Evolutionary conservation across 1,284 basidiomycete genomes (phyloP).

Genomic region (Pascua guehoae): DNA sequence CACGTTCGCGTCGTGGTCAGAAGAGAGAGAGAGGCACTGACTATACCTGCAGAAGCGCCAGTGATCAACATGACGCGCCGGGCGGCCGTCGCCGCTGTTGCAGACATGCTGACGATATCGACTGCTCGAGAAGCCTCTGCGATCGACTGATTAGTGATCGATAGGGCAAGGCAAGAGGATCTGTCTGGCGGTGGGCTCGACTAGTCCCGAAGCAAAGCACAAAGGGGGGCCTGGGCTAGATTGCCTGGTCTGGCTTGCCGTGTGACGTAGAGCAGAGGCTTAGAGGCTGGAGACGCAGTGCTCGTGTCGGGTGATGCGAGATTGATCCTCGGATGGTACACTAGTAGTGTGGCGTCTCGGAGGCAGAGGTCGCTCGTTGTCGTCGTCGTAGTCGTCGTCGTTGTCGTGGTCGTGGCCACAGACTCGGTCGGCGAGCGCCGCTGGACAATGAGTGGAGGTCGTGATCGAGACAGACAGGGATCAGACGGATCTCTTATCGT

Average conservation of each 20-base stretch:
- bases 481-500: neutral
- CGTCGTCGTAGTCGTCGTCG: neutral
- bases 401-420: neutral
- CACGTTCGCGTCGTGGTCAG: no score
- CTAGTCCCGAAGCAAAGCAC: no score
- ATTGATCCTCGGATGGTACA: neutral
- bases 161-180: no score
- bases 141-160: no score
- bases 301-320: neutral
- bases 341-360: neutral
- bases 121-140: no score
- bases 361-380: neutral
- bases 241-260: no score
- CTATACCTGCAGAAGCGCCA: conserved; percentile 51
- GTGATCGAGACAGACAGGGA: neutral
- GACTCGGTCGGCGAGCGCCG: no score
- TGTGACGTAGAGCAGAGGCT: no score
- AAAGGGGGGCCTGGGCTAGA: no score
- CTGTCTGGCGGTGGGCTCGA: no score
- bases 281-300: neutral
- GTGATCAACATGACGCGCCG: conserved; percentile 44
- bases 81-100: neutral
- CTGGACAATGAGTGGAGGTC: neutral
- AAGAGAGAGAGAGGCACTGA: no score
- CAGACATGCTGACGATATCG: neutral